Base-by-base conservation (phyloP, 2,329 filamentous ascomycete species). In the Fusarium paranaense region DNA sequence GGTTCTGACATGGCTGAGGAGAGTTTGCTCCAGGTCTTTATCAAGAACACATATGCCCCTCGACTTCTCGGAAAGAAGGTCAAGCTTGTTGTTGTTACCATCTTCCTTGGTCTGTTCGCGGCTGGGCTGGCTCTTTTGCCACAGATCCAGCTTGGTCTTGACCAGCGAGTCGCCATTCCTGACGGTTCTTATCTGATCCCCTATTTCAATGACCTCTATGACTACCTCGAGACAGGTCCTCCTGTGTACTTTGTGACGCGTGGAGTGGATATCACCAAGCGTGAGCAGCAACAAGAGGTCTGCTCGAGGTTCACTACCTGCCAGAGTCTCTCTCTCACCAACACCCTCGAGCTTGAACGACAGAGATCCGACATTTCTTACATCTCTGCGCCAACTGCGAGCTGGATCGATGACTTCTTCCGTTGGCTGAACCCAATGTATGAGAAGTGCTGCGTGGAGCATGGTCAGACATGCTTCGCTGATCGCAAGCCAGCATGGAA, bases 331-430 rank as follows among this genome's bases (percentile, higher is more conserved):
- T 98, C 95, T 0, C 86, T 99, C 5, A 91, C 95, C 42, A 98
- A 98, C 79, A 92, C 98, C 2, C 87, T 99, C 6, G 97, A 99
- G 81, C 94, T 97, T 76, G 97, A 99, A 84, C 91, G 97, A 13
- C 98, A 98, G 85, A 91, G 97, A 40, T 89, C 95, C 0, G 90
- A 97, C 8, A 87, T 96, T 1, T 98, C 95, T 1, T 98, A 95
- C 82, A 94, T 99, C 75, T 90, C 95, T 8, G 92, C 95, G 11
- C 93, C 95, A 0, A 92, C 96, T 1, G 97, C 97, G 4, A 98
- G 94, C 82, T 99, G 97, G 97, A 90, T 99, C 20, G 97, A 99
- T 75, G 97, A 99, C 80, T 98, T 95, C 84, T 95, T 98, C 84
- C 89, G 94, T 69, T 99, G 97, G 96, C 86, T 98, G n/a, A 97